phyloP scores from a whole-genome alignment of 2,329 filamentous ascomycete species.

The Daldinia sp. region DNA sequence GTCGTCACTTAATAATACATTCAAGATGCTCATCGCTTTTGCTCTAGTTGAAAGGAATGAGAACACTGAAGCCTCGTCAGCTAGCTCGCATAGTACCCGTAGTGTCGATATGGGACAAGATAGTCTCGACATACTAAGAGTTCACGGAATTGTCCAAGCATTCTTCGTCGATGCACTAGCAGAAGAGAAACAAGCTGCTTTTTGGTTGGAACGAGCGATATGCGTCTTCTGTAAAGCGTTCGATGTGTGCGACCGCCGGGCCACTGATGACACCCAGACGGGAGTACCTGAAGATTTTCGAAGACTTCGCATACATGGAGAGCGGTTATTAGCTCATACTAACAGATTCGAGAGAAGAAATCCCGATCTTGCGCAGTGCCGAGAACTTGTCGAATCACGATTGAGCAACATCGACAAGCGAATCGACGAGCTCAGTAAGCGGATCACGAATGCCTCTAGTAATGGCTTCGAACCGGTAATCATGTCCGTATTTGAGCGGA shows the following conservation, averaged over 20 bases:
- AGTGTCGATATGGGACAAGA: constrained; percentile 54
- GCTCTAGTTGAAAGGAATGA: constrained; percentile 62
- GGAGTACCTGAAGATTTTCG: constrained; percentile 62
- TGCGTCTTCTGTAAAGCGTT: constrained; percentile 60
- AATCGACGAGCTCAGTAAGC: constrained; percentile 55
- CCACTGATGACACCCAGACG: constrained; percentile 51
- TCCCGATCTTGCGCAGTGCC: constrained; percentile 44
- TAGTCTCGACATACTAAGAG: constrained; percentile 58
- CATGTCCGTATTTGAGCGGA: constrained; percentile 60
- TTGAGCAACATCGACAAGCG: constrained; percentile 52
- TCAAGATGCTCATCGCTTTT: constrained; percentile 60
- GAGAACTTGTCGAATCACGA: constrained; percentile 48
- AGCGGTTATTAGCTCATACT: constrained; percentile 55
- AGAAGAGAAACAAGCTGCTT: constrained; percentile 51
- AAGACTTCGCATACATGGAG: constrained; percentile 60
- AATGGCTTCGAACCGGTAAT: constrained; percentile 47
- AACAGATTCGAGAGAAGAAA: constrained; percentile 49
- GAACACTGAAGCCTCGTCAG: constrained; percentile 51
- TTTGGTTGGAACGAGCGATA: constrained; percentile 60
- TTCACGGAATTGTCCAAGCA: constrained; percentile 62
- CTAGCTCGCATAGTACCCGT: constrained; percentile 52
- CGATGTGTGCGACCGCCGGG: constrained; percentile 54
- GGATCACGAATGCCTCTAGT: constrained; percentile 50
- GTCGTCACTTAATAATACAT: constrained; percentile 56
- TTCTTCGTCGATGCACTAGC: constrained; percentile 60